Evolutionary conservation across 2,329 filamentous ascomycete species (phyloP), one percentile per base, ranked within the genome.

Genomic region (Xylaria sp.): DNA sequence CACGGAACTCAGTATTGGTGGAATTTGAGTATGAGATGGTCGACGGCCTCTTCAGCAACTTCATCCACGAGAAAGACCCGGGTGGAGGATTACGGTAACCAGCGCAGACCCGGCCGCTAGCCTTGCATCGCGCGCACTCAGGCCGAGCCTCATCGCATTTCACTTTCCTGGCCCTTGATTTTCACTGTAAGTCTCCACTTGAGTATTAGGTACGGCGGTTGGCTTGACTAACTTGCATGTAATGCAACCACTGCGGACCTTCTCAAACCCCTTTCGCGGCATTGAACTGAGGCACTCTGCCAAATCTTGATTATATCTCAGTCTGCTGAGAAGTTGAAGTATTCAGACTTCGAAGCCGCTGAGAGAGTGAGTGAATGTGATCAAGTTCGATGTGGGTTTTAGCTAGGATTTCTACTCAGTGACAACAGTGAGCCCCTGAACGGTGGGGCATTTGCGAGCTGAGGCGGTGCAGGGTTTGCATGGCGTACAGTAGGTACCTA

Each of bases 121-220:
- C 63, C 21, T 55, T 55, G 54, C 74, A 76, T 31, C 73, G 66
- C 6, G 58, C 54, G 44, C 74, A 75, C 0, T 64, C 44, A 2
- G 73, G 74, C 23, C 67, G 65, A 3, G 59, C 66, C 63, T 75
- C 74, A 31, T 76, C 74, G 23, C 74, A 75, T 56, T 75, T 76
- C 44, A 76, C 67, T 46, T 68, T 70, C 19, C 74, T 69, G 29
- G 66, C 64, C 48, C 73, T 64, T 73, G 54, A 17, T 27, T 19
- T n/a, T 43, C n/a, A 2, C 6, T 21, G 19, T 54, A 1, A 56
- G 43, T 31, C 10, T 48, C 11, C 3, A 21, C 13, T 15, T 21
- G 2, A 35, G 35, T 7, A 13, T 35, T 2, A 11, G 13, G 13
- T 21, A 11, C 33, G 13, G 31, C 3, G 17, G 2, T 8, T 8